Percentiles rank a stretch among this genome's conserved stretches.
Evolutionary conservation across 2,329 filamentous ascomycete species (phyloP).

Genomic region (Ophiostoma tasmaniense): DNA sequence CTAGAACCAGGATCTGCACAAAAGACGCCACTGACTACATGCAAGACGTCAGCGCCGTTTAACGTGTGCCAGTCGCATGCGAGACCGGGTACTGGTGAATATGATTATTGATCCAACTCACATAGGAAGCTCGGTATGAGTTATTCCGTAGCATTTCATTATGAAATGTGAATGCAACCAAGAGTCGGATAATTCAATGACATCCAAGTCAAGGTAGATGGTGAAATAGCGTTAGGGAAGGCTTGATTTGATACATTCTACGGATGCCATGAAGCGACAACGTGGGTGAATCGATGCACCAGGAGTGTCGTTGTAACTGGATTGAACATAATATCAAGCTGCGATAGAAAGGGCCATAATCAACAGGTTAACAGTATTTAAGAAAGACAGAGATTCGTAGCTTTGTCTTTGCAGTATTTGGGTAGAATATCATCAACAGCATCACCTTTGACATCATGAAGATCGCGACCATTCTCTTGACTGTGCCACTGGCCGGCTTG

Average conservation of each 20-base stretch:
- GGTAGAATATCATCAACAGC: neutral
- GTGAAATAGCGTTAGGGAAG: neutral
- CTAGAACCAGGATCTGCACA: neutral
- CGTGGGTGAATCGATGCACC: neutral
- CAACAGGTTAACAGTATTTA: neutral
- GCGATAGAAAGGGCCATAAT: neutral
- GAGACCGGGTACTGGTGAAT: neutral
- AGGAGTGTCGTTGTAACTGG: neutral
- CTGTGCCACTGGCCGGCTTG: neutral
- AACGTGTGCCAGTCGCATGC: neutral
- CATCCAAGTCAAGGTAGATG: neutral
- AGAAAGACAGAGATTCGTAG: neutral
- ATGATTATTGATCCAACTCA: neutral
- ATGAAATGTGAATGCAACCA: too few relatives aligned
- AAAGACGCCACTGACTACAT: neutral
- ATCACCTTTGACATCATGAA: neutral
- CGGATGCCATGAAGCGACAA: neutral
- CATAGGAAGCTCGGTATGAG: neutral
- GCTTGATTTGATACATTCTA: neutral
- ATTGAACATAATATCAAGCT: neutral
- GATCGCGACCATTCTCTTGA: neutral
- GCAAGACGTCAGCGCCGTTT: neutral
- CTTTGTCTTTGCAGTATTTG: neutral
- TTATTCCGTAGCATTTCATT: neutral
- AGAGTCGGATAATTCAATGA: neutral